Conservation (phyloP, 331 rosid species). For the Rosa hybrid region DNA sequence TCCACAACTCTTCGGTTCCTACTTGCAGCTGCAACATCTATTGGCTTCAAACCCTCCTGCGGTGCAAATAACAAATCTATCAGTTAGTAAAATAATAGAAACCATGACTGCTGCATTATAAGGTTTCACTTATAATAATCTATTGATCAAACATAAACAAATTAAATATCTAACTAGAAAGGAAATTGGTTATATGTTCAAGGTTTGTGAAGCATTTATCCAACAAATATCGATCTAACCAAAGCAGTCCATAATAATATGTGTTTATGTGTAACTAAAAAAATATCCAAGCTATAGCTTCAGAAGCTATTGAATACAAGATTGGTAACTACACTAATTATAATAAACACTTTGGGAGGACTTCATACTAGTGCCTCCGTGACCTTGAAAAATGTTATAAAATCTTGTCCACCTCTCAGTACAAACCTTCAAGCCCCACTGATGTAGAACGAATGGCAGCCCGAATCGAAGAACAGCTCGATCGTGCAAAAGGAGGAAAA, state of each 20-base stretch:
- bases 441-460: too few relatives aligned
- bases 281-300: neutral
- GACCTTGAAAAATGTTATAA: constrained; percentile 10
- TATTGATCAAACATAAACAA: too few relatives aligned
- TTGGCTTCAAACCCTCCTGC: constrained; percentile 86
- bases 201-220: too few relatives aligned
- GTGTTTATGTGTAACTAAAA: neutral
- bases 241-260: too few relatives aligned
- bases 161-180: too few relatives aligned
- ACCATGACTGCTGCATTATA: too few relatives aligned
- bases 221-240: too few relatives aligned
- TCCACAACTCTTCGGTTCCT: constrained; percentile 61
- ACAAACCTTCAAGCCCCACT: neutral
- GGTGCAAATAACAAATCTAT: constrained; percentile 10
- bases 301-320: constrained; percentile 3
- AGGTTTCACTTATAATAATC: too few relatives aligned
- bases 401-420: neutral
- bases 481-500: too few relatives aligned
- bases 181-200: too few relatives aligned
- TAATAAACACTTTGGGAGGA: neutral
- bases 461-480: too few relatives aligned
- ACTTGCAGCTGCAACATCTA: constrained; percentile 76
- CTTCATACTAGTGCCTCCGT: constrained; percentile 7
- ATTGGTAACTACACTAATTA: neutral
- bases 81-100: too few relatives aligned